These are phyloP conservation scores for Acorus gramineus DNA, from an alignment of 106 monocot species.

Conservation along the genomic window DNA sequence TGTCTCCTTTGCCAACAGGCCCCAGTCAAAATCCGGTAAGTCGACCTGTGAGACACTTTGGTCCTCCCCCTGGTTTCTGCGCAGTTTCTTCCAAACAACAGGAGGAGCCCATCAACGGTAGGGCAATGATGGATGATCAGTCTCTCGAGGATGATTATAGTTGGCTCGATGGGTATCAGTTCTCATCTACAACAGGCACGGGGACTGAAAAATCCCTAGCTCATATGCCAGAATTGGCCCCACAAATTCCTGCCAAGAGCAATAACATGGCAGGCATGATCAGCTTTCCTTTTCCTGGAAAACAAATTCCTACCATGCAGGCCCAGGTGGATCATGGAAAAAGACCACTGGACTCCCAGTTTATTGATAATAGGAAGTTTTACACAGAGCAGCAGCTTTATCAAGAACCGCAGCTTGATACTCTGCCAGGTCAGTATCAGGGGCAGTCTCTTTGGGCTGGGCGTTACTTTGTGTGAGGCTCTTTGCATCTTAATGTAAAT, in stretches of 20 bases:
- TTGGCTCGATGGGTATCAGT: slow-evolving; percentile 77
- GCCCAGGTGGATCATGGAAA: slow-evolving; percentile 21
- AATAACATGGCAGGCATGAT: slow-evolving; percentile 17
- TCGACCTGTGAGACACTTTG: slow-evolving; percentile 61
- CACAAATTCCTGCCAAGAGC: background rate
- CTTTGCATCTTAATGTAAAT: background rate
- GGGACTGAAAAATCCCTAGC: slow-evolving; percentile 14
- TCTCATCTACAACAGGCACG: slow-evolving; percentile 18
- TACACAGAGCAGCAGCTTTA: slow-evolving; percentile 29
- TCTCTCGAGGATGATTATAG: slow-evolving; percentile 63
- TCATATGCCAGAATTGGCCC: slow-evolving; percentile 11
- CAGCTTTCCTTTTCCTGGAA: slow-evolving; percentile 68
- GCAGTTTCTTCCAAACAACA: slow-evolving; percentile 26
- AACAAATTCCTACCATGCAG: slow-evolving; percentile 36
- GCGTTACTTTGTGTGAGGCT: slow-evolving; percentile 58
- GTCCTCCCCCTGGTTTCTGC: slow-evolving; percentile 91
- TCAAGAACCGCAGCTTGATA: slow-evolving; percentile 17
- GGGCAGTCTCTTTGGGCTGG: slow-evolving; percentile 53
- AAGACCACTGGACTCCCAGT: slow-evolving; percentile 44
- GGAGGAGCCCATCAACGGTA: slow-evolving; percentile 9
- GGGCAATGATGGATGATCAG: slow-evolving; percentile 10
- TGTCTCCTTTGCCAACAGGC: slow-evolving; percentile 9
- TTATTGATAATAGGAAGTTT: slow-evolving; percentile 44
- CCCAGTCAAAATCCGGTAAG: slow-evolving; percentile 66
- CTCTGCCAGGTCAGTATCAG: slow-evolving; percentile 37